phyloP scores from a whole-genome alignment of 345 rosid genomes.

The Aegle marmelos region DNA sequence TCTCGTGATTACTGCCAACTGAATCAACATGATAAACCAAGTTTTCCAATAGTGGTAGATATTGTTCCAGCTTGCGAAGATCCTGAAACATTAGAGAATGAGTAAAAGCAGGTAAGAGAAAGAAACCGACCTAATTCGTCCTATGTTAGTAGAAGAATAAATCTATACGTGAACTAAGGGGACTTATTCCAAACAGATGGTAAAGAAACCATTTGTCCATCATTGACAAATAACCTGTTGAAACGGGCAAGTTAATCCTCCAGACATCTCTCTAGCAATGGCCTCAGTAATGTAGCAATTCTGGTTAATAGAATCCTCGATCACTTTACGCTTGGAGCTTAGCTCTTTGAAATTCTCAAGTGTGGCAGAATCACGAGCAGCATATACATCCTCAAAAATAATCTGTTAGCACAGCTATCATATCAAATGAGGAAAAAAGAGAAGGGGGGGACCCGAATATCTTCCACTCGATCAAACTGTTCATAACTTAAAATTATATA shows the following conservation, averaged over 20 bases:
- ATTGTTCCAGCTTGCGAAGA: conserved; percentile 55
- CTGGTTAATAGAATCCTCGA: conserved; percentile 64
- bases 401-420: conserved; percentile 34
- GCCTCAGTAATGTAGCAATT: conserved; percentile 55
- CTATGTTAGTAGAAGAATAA: neutral
- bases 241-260: conserved; percentile 56
- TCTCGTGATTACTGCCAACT: conserved; percentile 29
- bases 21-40: conserved; percentile 47
- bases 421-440: neutral
- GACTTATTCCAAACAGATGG: neutral
- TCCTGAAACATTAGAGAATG: conserved; percentile 42
- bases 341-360: conserved; percentile 58
- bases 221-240: conserved; percentile 43
- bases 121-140: neutral
- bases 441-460: neutral
- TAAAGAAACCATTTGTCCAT: neutral
- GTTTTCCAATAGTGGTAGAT: conserved; percentile 63
- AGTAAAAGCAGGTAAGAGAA: conserved; percentile 12
- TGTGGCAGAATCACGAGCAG: conserved; percentile 50
- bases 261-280: conserved; percentile 66
- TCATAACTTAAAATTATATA: neutral
- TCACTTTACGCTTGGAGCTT: conserved; percentile 55
- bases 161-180: neutral
- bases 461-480: neutral
- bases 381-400: conserved; percentile 52